phyloP scores from a whole-genome alignment of 2,329 filamentous ascomycete genomes.

The Monosporascus ibericus region DNA sequence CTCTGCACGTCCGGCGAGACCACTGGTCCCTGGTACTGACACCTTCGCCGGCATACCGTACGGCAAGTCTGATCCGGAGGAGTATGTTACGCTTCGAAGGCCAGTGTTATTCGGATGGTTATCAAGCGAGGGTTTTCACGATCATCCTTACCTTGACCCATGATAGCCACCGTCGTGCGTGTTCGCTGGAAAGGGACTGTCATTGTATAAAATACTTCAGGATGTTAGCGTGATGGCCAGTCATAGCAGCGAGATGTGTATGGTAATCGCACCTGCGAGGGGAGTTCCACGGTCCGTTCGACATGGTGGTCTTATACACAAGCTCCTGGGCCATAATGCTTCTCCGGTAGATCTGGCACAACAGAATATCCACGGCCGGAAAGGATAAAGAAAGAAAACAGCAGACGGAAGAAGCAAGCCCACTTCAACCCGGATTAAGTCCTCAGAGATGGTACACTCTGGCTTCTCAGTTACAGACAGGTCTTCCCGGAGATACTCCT shows the following conservation, averaged over 20 bases:
- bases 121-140: slow-evolving; percentile 12
- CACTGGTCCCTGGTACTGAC: slow-evolving; percentile 26
- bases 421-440: slow-evolving; percentile 10
- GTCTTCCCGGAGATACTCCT: background rate
- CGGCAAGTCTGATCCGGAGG: slow-evolving; percentile 27
- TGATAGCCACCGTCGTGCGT: slow-evolving; percentile 22
- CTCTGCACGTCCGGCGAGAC: slow-evolving; percentile 33
- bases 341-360: slow-evolving; percentile 9
- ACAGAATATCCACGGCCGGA: slow-evolving; percentile 10
- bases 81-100: slow-evolving; percentile 38
- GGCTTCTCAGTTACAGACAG: slow-evolving; percentile 1
- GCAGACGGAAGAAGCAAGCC: slow-evolving; percentile 14
- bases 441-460: slow-evolving; percentile 10
- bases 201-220: slow-evolving; percentile 25
- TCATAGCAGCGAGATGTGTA: slow-evolving; percentile 11
- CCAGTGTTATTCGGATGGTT: slow-evolving; percentile 28
- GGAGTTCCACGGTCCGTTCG: slow-evolving; percentile 44
- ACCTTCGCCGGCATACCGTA: slow-evolving; percentile 28
- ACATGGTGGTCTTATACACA: slow-evolving; percentile 40
- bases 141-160: slow-evolving; percentile 26
- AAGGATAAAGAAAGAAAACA: slow-evolving; percentile 8
- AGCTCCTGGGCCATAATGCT: slow-evolving; percentile 30
- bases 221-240: slow-evolving; percentile 21
- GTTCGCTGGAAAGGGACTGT: slow-evolving; percentile 19
- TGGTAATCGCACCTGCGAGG: slow-evolving; percentile 45